A percentile compares a stretch with the other conserved stretches of the same genome.
phyloP scores from a whole-genome alignment of 2,329 filamentous ascomycete genomes.

The Hypoxylon sp. region DNA sequence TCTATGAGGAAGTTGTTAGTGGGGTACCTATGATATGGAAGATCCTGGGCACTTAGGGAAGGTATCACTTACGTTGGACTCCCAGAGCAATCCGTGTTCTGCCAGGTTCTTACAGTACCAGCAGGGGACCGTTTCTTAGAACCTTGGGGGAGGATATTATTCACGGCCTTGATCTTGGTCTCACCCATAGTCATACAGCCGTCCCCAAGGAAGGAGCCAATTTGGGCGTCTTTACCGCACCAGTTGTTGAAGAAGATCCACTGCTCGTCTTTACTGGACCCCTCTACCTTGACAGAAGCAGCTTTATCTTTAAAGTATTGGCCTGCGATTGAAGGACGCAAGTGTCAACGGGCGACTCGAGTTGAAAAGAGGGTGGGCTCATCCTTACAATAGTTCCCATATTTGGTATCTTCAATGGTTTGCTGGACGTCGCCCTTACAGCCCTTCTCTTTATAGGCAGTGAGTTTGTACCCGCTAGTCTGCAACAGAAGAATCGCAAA shows the following conservation, averaged over 20 bases:
- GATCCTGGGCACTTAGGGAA: not conserved
- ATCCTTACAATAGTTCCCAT: conserved; percentile 23
- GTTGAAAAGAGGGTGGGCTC: not conserved
- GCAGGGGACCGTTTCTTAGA: conserved; percentile 16
- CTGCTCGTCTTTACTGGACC: conserved; percentile 9
- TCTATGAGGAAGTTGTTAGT: conserved; percentile 1
- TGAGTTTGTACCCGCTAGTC: conserved; percentile 29
- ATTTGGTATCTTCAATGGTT: conserved; percentile 34
- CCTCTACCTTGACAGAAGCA: conserved; percentile 35
- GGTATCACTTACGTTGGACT: conserved; percentile 19
- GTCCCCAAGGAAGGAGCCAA: conserved; percentile 28
- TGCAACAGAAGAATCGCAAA: conserved; percentile 28
- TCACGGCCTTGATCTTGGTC: conserved; percentile 26
- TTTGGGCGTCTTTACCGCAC: conserved; percentile 27
- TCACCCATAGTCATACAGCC: conserved; percentile 29
- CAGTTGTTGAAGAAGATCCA: conserved; percentile 40
- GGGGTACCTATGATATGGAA: not conserved
- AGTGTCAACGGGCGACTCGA: not conserved
- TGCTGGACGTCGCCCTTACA: conserved; percentile 31
- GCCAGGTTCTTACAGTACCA: conserved; percentile 22
- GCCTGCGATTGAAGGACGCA: conserved; percentile 3
- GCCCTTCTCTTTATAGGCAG: conserved; percentile 25
- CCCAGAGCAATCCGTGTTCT: conserved; percentile 30
- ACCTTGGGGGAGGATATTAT: conserved; percentile 26
- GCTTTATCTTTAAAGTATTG: conserved; percentile 29